phyloP scores from a whole-genome alignment of 108 stramenopile genomes.

The Fistulifera pelliculosa region DNA sequence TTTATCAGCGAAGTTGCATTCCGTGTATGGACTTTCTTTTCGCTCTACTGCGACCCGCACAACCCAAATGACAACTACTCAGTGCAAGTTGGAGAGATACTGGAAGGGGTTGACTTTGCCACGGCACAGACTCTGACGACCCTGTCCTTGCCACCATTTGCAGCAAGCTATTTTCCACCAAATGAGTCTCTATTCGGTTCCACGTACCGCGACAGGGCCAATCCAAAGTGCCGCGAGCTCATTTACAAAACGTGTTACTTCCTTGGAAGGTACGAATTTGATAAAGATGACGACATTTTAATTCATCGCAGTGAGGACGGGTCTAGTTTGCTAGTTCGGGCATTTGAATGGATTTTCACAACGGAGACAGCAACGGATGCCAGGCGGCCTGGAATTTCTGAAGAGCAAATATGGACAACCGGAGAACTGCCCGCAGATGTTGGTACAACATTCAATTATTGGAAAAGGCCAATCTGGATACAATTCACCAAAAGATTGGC shows the following conservation, averaged over 20 bases:
- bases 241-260: slow-evolving; percentile 34
- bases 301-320: slow-evolving; percentile 27
- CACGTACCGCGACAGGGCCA: slow-evolving; percentile 36
- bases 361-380: slow-evolving; percentile 22
- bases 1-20: slow-evolving; percentile 28
- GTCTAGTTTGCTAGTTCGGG: slow-evolving; percentile 25
- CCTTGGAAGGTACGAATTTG: slow-evolving; percentile 40
- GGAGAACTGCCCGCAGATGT: slow-evolving; percentile 26
- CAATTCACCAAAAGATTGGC: slow-evolving; percentile 46
- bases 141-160: slow-evolving; percentile 1
- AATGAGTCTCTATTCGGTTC: no score
- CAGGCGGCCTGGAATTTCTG: slow-evolving; percentile 28
- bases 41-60: slow-evolving; percentile 22
- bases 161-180: no score
- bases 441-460: slow-evolving; percentile 21
- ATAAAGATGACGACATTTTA: slow-evolving; percentile 19
- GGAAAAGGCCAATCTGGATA: slow-evolving; percentile 35
- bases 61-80: slow-evolving; percentile 37
- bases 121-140: slow-evolving; percentile 16
- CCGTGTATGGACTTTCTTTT: slow-evolving; percentile 43
- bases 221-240: slow-evolving; percentile 23
- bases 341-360: slow-evolving; percentile 28
- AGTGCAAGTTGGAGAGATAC: slow-evolving; percentile 26
- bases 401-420: slow-evolving; percentile 37
- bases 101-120: slow-evolving; percentile 24